Base-by-base conservation (phyloP, 2,329 filamentous ascomycete genomes). In the Sarocladium kiliense region DNA sequence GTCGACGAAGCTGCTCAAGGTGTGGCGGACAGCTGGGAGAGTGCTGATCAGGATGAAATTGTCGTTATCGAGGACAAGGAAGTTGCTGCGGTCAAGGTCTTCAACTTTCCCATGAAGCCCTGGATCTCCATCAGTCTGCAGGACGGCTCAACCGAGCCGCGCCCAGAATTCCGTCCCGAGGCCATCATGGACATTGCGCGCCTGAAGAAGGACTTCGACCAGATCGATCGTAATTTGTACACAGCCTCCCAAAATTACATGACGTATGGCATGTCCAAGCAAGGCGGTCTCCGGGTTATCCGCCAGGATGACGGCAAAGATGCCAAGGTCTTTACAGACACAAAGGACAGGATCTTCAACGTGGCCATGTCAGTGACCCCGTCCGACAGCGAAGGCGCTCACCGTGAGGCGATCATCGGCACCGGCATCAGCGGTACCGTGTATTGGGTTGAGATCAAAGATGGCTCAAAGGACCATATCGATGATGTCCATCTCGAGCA, bases 121-220 rank as follows among this genome's bases (percentile, higher is more conserved):
- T 99, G 95, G 79, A 92, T 96, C 61, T 88, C 92, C 19, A 94
- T 99, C 66, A 85, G 83, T 12, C 82, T 97, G 63, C 77, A 84
- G 67, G 75, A 81, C 60, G 71, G 78, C 58, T 72, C 78, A 57
- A 71, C 80, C 14, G 77, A 84, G 57, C 69, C 78, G 25, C 80
- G 82, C 16, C 79, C 86, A 3, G 73, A 78, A 53, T 86, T 97
- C 69, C 86, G 87, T 36, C 84, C 90, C 56, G 88, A 93, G 61
- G 82, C 87, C 42, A 86, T 96, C 63, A 89, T 96, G 77, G 91
- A 96, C 63, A 94, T 99, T 66, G 93, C 94, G 53, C 85, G 91
- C 56, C 79, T 97, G 60, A 96, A 96, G 79, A 97, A 97, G 74
- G 91, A 96, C 4, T 97, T 97, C 64, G 94, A 99, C 66, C 94